Evolutionary conservation across 108 stramenopile genomes (phyloP).

Genomic region (Nitzschia sp.): DNA sequence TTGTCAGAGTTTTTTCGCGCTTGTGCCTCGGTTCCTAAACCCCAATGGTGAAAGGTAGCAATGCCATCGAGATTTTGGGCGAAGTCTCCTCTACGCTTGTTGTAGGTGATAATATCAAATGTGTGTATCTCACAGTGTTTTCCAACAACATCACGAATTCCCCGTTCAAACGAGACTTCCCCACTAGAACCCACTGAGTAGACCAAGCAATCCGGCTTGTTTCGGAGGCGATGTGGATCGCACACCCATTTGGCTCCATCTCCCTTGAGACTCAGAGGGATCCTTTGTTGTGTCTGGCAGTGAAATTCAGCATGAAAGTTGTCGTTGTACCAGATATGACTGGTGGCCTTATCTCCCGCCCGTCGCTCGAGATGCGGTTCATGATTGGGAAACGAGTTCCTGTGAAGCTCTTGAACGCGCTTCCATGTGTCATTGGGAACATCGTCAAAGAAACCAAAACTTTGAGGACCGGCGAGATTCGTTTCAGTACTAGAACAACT

Average conservation of each 20-base stretch:
- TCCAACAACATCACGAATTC: slow-evolving; percentile 8
- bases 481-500: too few relatives aligned
- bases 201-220: slow-evolving; percentile 40
- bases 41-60: slow-evolving; percentile 54
- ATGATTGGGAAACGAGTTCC: slow-evolving; percentile 16
- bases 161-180: slow-evolving; percentile 40
- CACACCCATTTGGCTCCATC: slow-evolving; percentile 76
- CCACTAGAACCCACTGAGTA: slow-evolving; percentile 53
- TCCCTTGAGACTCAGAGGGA: slow-evolving; percentile 38
- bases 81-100: slow-evolving; percentile 5
- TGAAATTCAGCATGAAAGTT: slow-evolving; percentile 66
- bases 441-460: slow-evolving; percentile 29
- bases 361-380: neutral
- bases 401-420: slow-evolving; percentile 11
- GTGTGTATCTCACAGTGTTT: slow-evolving; percentile 60
- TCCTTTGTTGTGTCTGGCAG: slow-evolving; percentile 54
- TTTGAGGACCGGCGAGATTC: slow-evolving; percentile 10
- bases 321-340: neutral
- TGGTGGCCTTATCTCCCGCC: too few relatives aligned
- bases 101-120: slow-evolving; percentile 43
- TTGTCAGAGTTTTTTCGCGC: neutral
- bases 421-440: slow-evolving; percentile 12
- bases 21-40: slow-evolving; percentile 15
- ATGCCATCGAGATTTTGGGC: too few relatives aligned
- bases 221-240: slow-evolving; percentile 45